Percentiles rank a stretch among this genome's conserved stretches.
phyloP scores from a whole-genome alignment of 768 basidiomycete species.

The Rhodosporidiobolus sp. region DNA sequence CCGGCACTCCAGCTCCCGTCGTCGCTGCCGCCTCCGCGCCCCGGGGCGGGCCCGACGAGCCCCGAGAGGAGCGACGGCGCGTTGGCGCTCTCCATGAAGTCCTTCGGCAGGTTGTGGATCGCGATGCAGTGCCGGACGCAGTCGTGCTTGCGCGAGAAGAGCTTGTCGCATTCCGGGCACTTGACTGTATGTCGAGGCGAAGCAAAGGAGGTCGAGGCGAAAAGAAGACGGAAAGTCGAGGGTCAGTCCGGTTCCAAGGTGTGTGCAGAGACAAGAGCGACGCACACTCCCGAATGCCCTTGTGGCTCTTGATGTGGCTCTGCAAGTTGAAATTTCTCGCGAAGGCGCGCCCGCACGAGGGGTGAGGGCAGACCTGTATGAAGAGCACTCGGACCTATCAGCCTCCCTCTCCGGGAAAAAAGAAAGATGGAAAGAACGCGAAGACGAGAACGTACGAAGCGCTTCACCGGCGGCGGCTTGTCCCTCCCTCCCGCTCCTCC shows the following conservation, averaged over 20 bases:
- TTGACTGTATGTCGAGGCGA: constrained; percentile 13
- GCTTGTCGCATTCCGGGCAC: constrained; percentile 38
- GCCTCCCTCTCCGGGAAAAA: not conserved
- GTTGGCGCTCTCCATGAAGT: not conserved
- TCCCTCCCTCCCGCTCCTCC: not conserved
- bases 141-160: constrained; percentile 40
- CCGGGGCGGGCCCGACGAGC: too few species aligned
- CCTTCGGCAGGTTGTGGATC: constrained; percentile 24
- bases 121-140: constrained; percentile 33
- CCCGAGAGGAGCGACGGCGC: not conserved
- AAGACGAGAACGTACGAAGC: constrained; percentile 4
- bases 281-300: constrained; percentile 38
- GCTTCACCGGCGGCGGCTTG: constrained; percentile 9
- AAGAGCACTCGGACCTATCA: not conserved
- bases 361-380: constrained; percentile 31
- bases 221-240: not conserved
- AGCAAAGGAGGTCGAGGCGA: not conserved
- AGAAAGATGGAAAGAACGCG: too few species aligned
- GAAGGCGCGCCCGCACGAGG: constrained; percentile 30
- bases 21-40: too few species aligned
- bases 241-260: not conserved
- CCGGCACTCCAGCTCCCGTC: too few species aligned
- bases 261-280: not conserved
- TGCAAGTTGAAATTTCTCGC: constrained; percentile 40
- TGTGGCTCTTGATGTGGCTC: constrained; percentile 38